Evolutionary conservation across 805 yeast genomes (phyloP), one percentile per base, ranked within the genome.

Genomic region (Sugiyamaella qingdaonensis): DNA sequence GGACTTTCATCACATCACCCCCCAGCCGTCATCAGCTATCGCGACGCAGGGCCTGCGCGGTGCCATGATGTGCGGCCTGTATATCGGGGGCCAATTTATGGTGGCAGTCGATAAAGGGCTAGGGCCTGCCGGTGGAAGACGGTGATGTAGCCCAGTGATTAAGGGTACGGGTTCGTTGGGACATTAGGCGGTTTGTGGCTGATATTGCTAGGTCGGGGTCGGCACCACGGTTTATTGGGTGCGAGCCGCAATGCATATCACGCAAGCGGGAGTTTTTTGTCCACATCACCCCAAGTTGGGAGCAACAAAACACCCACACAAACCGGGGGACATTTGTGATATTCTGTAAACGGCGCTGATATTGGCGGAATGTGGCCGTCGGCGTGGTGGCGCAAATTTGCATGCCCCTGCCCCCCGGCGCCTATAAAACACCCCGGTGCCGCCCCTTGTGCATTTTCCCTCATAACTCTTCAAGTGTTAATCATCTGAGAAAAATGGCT

Each of bases 401-500:
- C 43, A 16, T 14, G n/a, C 43, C 43, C 43, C 43, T 39, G 24
- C 43, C 43, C 13, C 43, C 43, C 24, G 43, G 13, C 13, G 21
- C 24, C 19, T 39, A 39, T 39, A 39, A 39, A 39, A 39, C 43
- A 39, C 43, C 43, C 43, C 19, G 14, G 43, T 39, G 24, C 43
- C 43, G 29, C 29, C 39, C 45, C 48, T 27, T 49, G 45, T 39
- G 37, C 41, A 24, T 31, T 32, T 36, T 35, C 34, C 27, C 27
- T 16, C 44, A 36, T 31, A 13, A 11, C 50, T 34, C 31, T 42
- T 10, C 16, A 48, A 39, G 39, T 36, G 35, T 35, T 52, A 21
- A 33, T 19, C 48, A 32, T 36, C 43, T 11, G 41, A 50, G 33
- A 34, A 51, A 56, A 69, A 85, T 85, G 91, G 91, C 91, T 68